phyloP scores from a whole-genome alignment of 1,284 basidiomycete genomes.

The Farysia itapuensis region DNA sequence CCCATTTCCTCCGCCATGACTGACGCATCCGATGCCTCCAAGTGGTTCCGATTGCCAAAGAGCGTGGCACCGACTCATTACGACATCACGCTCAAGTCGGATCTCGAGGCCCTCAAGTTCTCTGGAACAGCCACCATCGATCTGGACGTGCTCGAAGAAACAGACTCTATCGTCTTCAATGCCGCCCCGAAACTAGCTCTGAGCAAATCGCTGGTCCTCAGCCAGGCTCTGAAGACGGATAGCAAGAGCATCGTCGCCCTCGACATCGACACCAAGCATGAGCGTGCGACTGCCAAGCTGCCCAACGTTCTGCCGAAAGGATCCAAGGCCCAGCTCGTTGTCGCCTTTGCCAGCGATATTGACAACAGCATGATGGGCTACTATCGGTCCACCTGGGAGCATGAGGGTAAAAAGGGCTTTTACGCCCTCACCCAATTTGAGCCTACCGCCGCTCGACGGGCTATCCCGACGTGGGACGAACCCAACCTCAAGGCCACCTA shows the following conservation, averaged over 20 bases:
- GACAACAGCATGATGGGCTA: conserved; percentile 60
- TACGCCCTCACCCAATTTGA: conserved; percentile 63
- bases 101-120: conserved; percentile 74
- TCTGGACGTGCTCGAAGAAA: conserved; percentile 72
- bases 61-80: conserved; percentile 79
- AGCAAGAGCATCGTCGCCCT: conserved; percentile 65
- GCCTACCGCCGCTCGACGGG: conserved; percentile 77
- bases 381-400: conserved; percentile 58
- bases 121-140: conserved; percentile 78
- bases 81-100: conserved; percentile 75
- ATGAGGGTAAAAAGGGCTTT: conserved; percentile 61
- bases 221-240: conserved; percentile 66
- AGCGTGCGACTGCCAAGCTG: conserved; percentile 47
- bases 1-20: conserved; percentile 34
- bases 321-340: conserved; percentile 45
- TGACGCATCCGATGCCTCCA: conserved; percentile 37
- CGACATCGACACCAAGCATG: conserved; percentile 59
- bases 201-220: conserved; percentile 69
- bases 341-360: conserved; percentile 50
- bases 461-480: conserved; percentile 78
- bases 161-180: conserved; percentile 60
- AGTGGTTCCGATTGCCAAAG: conserved; percentile 72
- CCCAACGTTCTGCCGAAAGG: conserved; percentile 44
- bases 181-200: conserved; percentile 70
- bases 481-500: conserved; percentile 88